Base-by-base conservation (phyloP, 306 rosid genomes). In the Vigna unguiculata region DNA sequence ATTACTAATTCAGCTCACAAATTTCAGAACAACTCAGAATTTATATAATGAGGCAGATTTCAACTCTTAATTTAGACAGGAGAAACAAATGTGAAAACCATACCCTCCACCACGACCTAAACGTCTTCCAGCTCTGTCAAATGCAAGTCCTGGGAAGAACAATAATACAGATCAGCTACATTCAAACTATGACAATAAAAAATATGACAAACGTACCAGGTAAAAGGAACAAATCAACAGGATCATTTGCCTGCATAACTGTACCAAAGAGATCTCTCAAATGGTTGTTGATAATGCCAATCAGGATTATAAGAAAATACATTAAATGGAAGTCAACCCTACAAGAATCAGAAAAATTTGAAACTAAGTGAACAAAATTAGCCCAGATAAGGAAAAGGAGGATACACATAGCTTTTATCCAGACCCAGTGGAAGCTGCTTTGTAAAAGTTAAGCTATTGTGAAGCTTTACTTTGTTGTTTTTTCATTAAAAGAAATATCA, bases 101-200 rank as follows among this genome's bases (percentile, higher is more conserved):
- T 89, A 95, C 98, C 99, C 99, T 86, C 99, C 99, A 25, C 99
- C 99, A 69, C 99, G 97, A 58, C 99, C 99, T 81, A 95, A 75
- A 47, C 97, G 99, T 84, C 87, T 91, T 80, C 99, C 97, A 22
- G 90, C 80, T 87, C 83, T 92, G 79, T 96, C 98, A 85, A 96
- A 92, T 59, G 97, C 99, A 77, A 95, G 88, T 76, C 99, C 99
- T 92, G 78, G 24, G 9, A 84, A 72, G 41, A 77, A 72, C 82
- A 85, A 43, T 51, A 58, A 62, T 10, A 60, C 46, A 73, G 13
- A 48, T 76, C 25, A 77, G 57, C 34, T 69, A 78, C 9, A 49
- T 14, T 63, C 68, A 80, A n/a, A 60, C 51, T 52, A 32, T 66
- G 28, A 78, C 49, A 60, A 19, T 74, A 69, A 24, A 21, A 48